Base-by-base conservation (phyloP, 768 basidiomycete species). In the Termitomyces sp. region DNA sequence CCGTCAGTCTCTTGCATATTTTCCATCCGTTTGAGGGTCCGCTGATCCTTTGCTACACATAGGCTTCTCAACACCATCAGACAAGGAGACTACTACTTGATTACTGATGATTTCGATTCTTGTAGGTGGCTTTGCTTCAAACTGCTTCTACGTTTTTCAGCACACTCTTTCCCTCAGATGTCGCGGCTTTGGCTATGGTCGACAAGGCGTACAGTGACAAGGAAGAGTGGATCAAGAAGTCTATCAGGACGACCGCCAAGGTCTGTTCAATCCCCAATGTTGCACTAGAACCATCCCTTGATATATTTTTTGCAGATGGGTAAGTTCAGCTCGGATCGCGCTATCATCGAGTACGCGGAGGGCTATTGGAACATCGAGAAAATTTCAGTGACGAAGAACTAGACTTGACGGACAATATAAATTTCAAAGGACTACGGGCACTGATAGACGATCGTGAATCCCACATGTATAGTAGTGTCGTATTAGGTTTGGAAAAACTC, bases 81-180 rank as follows among this genome's bases (percentile, higher is more conserved):
- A 40, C 82, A 89, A 63, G 79, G 80, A 42, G 89, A 93, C 60
- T 82, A 87, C 68, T 91, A 90, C 68, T 77, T 93, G 48, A 66
- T 96, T 54, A 84, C 90, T 0, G 94, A 98, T 66, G 95, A 98
- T 74, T 98, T 98, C 65, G 90, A 93, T 60, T 93, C 92, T 9
- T 96, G 85, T 93, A 48, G 58, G 85, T 73, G 38, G 12, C 41
- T 5, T 22, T 0, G 9, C 3, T 22, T 30, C 42, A 19, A 45
- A 26, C 6, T 21, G 19, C 26, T 5, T n/a, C 10, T 32, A 28
- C 19, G 9, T 28, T 53, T 60, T 22, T 46, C 17, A 61, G 15
- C 30, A 32, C 2, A 35, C 19, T 11, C 24, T 30, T 38, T 10
- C 21, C n/a, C 44, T 46, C 62, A 88, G 88, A 96, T 68, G 82